Evolutionary conservation across 179 eudicot genomes (phyloP).

Genomic region (Dionaea muscipula): DNA sequence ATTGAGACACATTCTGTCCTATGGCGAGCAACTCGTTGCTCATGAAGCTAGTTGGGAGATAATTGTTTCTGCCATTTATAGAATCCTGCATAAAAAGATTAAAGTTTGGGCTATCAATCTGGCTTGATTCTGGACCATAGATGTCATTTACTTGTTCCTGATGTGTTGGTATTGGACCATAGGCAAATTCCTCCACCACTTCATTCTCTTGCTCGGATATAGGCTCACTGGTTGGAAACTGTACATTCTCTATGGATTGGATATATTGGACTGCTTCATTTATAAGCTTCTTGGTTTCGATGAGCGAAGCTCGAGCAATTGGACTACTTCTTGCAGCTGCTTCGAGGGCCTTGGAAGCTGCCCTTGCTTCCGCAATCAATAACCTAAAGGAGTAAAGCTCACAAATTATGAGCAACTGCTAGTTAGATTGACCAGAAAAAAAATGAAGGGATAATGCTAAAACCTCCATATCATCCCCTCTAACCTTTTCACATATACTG

Average conservation of each 20-base stretch:
- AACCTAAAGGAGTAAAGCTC: conserved; percentile 26
- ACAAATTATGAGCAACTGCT: background rate
- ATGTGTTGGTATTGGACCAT: conserved; percentile 2
- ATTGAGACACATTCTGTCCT: conserved; percentile 11
- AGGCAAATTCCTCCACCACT: background rate
- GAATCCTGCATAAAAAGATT: conserved; percentile 16
- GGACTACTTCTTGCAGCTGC: conserved; percentile 59
- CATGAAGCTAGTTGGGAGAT: conserved; percentile 5
- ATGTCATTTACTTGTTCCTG: conserved; percentile 19
- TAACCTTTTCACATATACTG: no score
- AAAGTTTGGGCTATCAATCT: conserved; percentile 12
- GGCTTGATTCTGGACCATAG: conserved; percentile 9
- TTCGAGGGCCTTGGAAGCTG: conserved; percentile 79
- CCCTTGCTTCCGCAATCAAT: conserved; percentile 77
- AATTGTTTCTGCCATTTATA: conserved; percentile 13
- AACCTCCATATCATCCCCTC: no score
- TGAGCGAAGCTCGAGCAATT: conserved; percentile 66
- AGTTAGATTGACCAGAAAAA: background rate
- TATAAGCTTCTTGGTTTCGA: conserved; percentile 66
- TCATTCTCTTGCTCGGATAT: conserved; percentile 11
- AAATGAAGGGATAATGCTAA: no score
- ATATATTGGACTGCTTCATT: conserved; percentile 69
- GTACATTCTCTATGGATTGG: conserved; percentile 38
- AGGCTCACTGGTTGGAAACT: conserved; percentile 7
- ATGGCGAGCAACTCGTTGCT: conserved; percentile 9